Conservation (phyloP, 2,329 filamentous ascomycete genomes). For the Metarhizium sp. region DNA sequence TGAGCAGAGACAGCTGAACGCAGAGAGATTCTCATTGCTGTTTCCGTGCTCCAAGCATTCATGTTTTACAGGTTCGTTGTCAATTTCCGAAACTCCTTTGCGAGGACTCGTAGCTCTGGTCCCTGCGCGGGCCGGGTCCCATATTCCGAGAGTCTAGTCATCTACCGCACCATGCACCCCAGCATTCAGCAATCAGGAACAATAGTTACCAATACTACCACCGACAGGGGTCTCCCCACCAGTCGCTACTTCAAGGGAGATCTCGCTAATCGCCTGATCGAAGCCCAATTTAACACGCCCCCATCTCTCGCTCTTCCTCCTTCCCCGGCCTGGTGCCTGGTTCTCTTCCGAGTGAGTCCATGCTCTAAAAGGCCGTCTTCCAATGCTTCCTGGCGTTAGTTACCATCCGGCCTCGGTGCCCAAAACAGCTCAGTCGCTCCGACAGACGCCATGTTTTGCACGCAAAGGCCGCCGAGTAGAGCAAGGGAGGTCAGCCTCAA, state of each 20-base stretch:
- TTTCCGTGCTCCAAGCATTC: neutral
- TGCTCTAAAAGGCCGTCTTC: neutral
- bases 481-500: too few relatives aligned
- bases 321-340: neutral
- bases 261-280: conserved; percentile 12
- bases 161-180: neutral
- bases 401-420: neutral
- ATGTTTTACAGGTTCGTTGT: neutral
- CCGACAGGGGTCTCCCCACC: too few relatives aligned
- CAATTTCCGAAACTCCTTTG: neutral
- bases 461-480: too few relatives aligned
- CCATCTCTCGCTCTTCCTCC: neutral
- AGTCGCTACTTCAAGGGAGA: conserved; percentile 3
- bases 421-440: neutral
- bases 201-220: too few relatives aligned
- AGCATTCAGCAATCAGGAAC: neutral
- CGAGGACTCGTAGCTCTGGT: neutral
- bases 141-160: neutral
- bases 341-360: neutral
- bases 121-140: neutral
- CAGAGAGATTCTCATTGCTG: neutral
- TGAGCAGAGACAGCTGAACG: neutral
- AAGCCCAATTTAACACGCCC: neutral
- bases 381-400: neutral
- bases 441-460: neutral